Conservation (phyloP, 1,139 yeast genomes). For the Taiozyma onychis region DNA sequence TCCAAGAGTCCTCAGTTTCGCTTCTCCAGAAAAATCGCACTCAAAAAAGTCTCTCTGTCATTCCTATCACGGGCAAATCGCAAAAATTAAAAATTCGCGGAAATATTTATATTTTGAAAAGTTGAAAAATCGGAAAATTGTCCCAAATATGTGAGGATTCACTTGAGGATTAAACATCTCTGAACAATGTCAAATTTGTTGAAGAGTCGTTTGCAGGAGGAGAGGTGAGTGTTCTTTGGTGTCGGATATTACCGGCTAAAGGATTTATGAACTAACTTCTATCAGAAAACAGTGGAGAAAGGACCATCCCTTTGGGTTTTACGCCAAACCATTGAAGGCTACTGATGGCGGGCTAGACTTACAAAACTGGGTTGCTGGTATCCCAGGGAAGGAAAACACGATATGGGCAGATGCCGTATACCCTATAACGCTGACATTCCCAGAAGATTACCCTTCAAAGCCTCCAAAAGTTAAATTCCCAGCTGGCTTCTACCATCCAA, state of each 20-base stretch:
- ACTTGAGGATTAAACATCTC: conserved; percentile 11
- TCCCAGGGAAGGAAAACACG: conserved; percentile 87
- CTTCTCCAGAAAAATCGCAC: too few relatives aligned
- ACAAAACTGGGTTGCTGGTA: conserved; percentile 89
- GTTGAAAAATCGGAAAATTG: neutral
- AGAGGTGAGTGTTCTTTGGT: conserved; percentile 13
- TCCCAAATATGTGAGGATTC: neutral
- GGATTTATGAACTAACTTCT: neutral
- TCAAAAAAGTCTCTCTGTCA: neutral
- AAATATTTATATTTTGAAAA: neutral
- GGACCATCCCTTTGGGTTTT: conserved; percentile 97
- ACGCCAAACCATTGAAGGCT: conserved; percentile 78
- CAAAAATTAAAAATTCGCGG: neutral
- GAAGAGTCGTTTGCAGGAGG: conserved; percentile 26
- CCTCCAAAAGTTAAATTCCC: conserved; percentile 94
- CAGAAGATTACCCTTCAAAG: conserved; percentile 91
- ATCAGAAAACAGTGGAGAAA: conserved; percentile 83
- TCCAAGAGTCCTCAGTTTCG: too few relatives aligned
- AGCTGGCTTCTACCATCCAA: conserved; percentile 89
- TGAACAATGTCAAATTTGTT: conserved; percentile 15
- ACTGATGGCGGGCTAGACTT: conserved; percentile 80
- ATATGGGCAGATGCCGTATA: conserved; percentile 85
- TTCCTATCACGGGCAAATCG: neutral
- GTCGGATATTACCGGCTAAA: neutral
- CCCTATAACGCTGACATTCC: conserved; percentile 79